Base-by-base conservation (phyloP, 1,139 yeast species). In the Suhomyces chickasaworum region DNA sequence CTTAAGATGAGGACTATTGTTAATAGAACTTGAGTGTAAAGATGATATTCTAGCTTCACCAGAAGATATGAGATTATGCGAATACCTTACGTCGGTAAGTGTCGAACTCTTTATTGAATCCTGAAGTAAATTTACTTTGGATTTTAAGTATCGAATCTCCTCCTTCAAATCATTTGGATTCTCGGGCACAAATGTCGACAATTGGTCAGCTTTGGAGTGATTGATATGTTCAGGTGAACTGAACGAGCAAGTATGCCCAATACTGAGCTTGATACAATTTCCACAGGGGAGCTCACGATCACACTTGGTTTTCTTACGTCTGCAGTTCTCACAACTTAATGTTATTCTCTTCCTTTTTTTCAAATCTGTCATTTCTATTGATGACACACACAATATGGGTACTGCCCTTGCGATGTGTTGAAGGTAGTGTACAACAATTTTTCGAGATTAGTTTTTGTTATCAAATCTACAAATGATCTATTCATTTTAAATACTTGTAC, bases 321-420 rank as follows among this genome's bases (percentile, higher is more conserved):
- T 48, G 34, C 56, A 53, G 33, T 56, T 58, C 30, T 54, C 58
- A 44, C 69, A 65, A 16, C 63, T 62, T 17, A 62, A 45, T 0
- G 60, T 55, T 32, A 54, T 54, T 36, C 68, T 54, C 34, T 60
- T 56, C 34, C 66, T 51, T 33, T 48, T 50, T 33, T 45, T 47
- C 10, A 38, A 43, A 13, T 47, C 51, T 37, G 44, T 29, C 50
- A 47, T 47, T 18, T 37, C 13, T 29, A 25, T 29, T 35, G 7
- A 10, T 7, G 17, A n/a, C 23, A 20, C 29, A 9, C 29, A 10
- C 4, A 12, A 9, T 10, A 4, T 29, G 32, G n/a, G 9, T 17
- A 15, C 12, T 31, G 15, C 22, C 37, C 21, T 12, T 16, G 7
- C 18, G n/a, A 20, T 7, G 22, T 20, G 7, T 5, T 3, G 20